A percentile compares a stretch with the other conserved stretches of the same genome.
These are phyloP conservation scores for Fusarium sarcochroum DNA, from an alignment of 2,329 filamentous ascomycete genomes.

Conservation along the genomic window DNA sequence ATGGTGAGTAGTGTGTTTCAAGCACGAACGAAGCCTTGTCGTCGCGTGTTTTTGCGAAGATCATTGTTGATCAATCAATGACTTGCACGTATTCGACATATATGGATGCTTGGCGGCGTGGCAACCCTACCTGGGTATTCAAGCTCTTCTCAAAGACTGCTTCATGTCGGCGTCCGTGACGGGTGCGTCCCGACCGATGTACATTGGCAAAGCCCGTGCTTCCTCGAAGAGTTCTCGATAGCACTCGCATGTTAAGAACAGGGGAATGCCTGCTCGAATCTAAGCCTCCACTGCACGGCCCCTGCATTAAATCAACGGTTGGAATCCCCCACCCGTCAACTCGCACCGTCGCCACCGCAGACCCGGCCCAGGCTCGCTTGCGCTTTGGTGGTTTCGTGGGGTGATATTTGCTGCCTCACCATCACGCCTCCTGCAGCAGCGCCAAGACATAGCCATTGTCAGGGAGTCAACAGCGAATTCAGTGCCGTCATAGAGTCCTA, in stretches of 20 bases:
- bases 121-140: constrained; percentile 19
- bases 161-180: constrained; percentile 14
- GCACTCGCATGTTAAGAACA: constrained; percentile 41
- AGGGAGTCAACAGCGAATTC: constrained; percentile 19
- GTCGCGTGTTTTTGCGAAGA: constrained; percentile 23
- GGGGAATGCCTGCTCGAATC: constrained; percentile 30
- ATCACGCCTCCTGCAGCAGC: constrained; percentile 37
- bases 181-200: constrained; percentile 37
- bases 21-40: constrained; percentile 23
- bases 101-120: constrained; percentile 24
- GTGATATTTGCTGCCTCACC: constrained; percentile 47
- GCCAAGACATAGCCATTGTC: constrained; percentile 20
- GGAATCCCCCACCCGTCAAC: constrained; percentile 39
- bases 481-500: constrained; percentile 22
- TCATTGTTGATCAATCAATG: constrained; percentile 25
- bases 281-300: constrained; percentile 38
- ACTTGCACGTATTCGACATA: constrained; percentile 8
- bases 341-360: constrained; percentile 48
- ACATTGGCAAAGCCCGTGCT: constrained; percentile 18
- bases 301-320: constrained; percentile 46
- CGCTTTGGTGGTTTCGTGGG: constrained; percentile 45
- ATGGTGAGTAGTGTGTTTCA: constrained; percentile 20
- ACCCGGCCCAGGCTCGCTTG: constrained; percentile 45
- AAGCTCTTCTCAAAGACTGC: constrained; percentile 15
- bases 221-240: constrained; percentile 29